Conservation (phyloP, 2,329 filamentous ascomycete species). For the Davidsoniella neocaledoniae region DNA sequence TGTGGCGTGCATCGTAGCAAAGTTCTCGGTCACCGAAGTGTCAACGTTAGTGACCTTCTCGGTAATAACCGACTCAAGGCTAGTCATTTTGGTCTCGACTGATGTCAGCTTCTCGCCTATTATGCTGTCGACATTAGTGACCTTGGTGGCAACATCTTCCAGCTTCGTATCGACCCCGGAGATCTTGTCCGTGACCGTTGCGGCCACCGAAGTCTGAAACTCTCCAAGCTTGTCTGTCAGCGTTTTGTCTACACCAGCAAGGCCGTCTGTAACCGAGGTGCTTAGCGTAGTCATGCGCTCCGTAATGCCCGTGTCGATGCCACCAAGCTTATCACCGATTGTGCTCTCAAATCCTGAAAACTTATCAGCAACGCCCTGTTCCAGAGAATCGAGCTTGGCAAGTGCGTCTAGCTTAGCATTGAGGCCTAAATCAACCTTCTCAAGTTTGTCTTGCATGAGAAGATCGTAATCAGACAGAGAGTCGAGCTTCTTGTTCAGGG, state of each 20-base stretch:
- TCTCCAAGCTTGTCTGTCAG: conserved; percentile 6
- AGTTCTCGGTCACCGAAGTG: conserved; percentile 10
- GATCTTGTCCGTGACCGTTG: background rate
- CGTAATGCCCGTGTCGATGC: conserved; percentile 3
- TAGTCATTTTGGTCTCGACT: conserved; percentile 9
- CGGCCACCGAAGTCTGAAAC: conserved; percentile 3
- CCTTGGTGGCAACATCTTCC: background rate
- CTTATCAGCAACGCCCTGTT: conserved; percentile 7
- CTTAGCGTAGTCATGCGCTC: conserved; percentile 8
- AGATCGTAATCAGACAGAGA: conserved; percentile 10
- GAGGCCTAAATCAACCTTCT: conserved; percentile 6
- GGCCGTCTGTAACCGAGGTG: background rate
- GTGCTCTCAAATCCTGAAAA: conserved; percentile 7
- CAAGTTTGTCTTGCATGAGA: conserved; percentile 10
- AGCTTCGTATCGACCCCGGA: conserved; percentile 4
- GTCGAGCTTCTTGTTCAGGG: conserved; percentile 2
- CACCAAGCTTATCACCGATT: conserved; percentile 8
- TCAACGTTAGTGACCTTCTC: conserved; percentile 9
- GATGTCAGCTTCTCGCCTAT: conserved; percentile 5
- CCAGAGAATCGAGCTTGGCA: conserved; percentile 7
- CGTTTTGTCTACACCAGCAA: conserved; percentile 6
- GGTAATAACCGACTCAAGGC: conserved; percentile 6
- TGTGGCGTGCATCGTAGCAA: conserved; percentile 11
- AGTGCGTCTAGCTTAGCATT: conserved; percentile 9
- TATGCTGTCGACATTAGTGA: background rate